Base-by-base conservation (phyloP, 805 yeast species). In the Saccharomycopsis vini region DNA sequence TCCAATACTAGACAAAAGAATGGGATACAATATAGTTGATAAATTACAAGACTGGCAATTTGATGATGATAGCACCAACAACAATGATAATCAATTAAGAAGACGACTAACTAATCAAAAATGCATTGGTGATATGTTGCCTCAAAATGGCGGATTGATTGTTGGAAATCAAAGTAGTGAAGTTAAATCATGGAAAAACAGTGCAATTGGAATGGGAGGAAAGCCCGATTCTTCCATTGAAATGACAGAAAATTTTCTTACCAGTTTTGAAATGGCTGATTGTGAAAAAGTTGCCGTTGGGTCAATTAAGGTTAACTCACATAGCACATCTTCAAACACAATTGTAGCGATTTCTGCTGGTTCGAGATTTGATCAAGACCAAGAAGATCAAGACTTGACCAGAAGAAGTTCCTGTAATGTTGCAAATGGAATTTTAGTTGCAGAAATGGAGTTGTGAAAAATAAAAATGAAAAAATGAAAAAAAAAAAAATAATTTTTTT, bases 1-100 rank as follows among this genome's bases (percentile, higher is more conserved):
- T 19, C 58, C 58, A 4, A 52, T 68, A 3, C 43, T 66, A 10
- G 74, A 68, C 44, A 31, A 52, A 3, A 46, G 74, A 23, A 58
- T 61, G 64, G 31, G 45, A 51, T 22, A 52, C 49, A 1, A 36
- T 36, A 29, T 39, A 52, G 47, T 49, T 4, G 41, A 45, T 3
- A 24, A 38, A 0, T 45, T 53, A 20, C 3, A 22, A 1, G 46
- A 50, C 5, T 40, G 43, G 35, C 43, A 39, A 32, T 5, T 5
- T 7, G 35, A 6, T 6, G 31, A 22, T 5, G 30, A 7, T 6
- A 39, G 32, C 9, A 22, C 15, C 9, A 12, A 23, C 16, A 20
- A 22, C 21, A 20, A 33, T 9, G 36, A n/a, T 9, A 16, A 29
- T 4, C 12, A 4, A 16, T 15, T 15, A 21, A 10, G 6, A 6